These are phyloP conservation scores for Afroboletus lepidellus DNA, from an alignment of 1,284 basidiomycete species.

Conservation along the genomic window DNA sequence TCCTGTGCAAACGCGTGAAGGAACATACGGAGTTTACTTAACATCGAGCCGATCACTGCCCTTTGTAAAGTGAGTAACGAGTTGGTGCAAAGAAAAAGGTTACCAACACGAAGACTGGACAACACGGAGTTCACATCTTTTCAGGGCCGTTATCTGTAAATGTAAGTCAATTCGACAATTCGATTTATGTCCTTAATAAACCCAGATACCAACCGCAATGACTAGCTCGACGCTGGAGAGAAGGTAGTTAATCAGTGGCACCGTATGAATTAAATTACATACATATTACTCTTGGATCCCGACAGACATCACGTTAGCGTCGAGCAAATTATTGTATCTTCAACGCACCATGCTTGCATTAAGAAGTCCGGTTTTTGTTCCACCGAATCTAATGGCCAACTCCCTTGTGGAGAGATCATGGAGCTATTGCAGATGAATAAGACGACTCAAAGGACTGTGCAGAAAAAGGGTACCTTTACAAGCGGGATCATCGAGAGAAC, in stretches of 20 bases:
- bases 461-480: slow-evolving; percentile 54
- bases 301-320: slow-evolving; percentile 9
- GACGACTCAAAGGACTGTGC: not conserved
- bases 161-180: slow-evolving; percentile 15
- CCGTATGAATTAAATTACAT: slow-evolving; percentile 28
- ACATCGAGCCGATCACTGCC: slow-evolving; percentile 75
- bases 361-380: slow-evolving; percentile 73
- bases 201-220: slow-evolving; percentile 53
- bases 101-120: slow-evolving; percentile 76
- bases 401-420: slow-evolving; percentile 81
- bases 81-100: not conserved
- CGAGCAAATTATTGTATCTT: not conserved
- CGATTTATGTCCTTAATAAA: not conserved
- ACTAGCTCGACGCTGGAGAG: slow-evolving; percentile 63
- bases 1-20: not conserved
- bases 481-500: slow-evolving; percentile 67
- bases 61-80: slow-evolving; percentile 6
- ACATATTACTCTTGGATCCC: slow-evolving; percentile 63
- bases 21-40: slow-evolving; percentile 69
- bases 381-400: slow-evolving; percentile 71
- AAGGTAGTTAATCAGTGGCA: slow-evolving; percentile 2
- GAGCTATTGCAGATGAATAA: slow-evolving; percentile 41
- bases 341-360: slow-evolving; percentile 76
- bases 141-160: slow-evolving; percentile 71
- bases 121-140: slow-evolving; percentile 80